Evolutionary conservation across 768 basidiomycete species (phyloP).

Genomic region (Lentinula raphanica): DNA sequence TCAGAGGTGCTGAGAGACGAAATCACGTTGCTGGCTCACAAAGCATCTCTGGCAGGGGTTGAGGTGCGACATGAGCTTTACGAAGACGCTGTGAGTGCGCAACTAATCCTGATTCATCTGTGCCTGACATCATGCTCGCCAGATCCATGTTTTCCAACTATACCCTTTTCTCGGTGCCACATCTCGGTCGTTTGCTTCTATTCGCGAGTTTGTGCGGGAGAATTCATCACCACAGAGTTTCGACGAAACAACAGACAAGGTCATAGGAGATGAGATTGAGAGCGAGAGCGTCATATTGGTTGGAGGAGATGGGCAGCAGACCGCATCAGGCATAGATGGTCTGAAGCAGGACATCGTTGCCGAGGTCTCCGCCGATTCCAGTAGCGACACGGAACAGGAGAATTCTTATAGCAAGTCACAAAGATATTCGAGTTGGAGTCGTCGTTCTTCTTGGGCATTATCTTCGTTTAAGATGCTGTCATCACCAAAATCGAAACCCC

Average conservation of each 20-base stretch:
- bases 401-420: slow-evolving; percentile 9
- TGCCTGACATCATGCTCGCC: not conserved
- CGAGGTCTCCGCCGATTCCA: slow-evolving; percentile 15
- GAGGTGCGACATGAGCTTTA: slow-evolving; percentile 84
- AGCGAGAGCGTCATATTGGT: slow-evolving; percentile 64
- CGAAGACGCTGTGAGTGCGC: slow-evolving; percentile 73
- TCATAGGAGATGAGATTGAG: slow-evolving; percentile 66
- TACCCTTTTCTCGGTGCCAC: slow-evolving; percentile 73
- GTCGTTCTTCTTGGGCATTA: slow-evolving; percentile 24
- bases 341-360: slow-evolving; percentile 33
- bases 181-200: slow-evolving; percentile 63
- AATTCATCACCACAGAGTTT: slow-evolving; percentile 53
- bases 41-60: slow-evolving; percentile 83
- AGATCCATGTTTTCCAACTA: slow-evolving; percentile 90
- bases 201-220: slow-evolving; percentile 61
- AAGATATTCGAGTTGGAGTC: slow-evolving; percentile 49
- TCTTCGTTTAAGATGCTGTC: slow-evolving; percentile 19
- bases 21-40: slow-evolving; percentile 85
- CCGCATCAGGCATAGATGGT: slow-evolving; percentile 32
- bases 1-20: slow-evolving; percentile 96
- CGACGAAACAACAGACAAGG: slow-evolving; percentile 48
- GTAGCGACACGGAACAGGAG: slow-evolving; percentile 29
- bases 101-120: not conserved
- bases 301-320: slow-evolving; percentile 67
- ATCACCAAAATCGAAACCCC: slow-evolving; percentile 4